phyloP scores from a whole-genome alignment of 2,329 filamentous ascomycete genomes.

The Nemania sp. region DNA sequence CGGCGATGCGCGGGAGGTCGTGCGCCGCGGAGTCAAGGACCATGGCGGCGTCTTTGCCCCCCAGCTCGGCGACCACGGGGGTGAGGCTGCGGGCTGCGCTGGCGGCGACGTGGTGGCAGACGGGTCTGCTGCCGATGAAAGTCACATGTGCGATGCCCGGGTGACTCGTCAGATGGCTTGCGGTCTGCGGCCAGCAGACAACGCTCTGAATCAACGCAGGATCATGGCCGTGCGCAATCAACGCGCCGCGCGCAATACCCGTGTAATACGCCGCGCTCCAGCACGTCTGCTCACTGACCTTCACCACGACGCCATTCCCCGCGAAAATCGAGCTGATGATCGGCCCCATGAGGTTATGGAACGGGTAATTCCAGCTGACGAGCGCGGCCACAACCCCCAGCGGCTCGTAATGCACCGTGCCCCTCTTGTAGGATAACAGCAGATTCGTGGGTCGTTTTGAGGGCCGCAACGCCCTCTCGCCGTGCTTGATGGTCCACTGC shows the following conservation, averaged over 20 bases:
- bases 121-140: slow-evolving; percentile 90
- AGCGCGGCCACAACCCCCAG: slow-evolving; percentile 92
- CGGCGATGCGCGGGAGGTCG: slow-evolving; percentile 78
- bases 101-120: slow-evolving; percentile 88
- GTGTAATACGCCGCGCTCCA: slow-evolving; percentile 91
- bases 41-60: slow-evolving; percentile 93
- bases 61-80: slow-evolving; percentile 89
- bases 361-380: slow-evolving; percentile 97
- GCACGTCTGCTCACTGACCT: slow-evolving; percentile 93
- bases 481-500: slow-evolving; percentile 92
- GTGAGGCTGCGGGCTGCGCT: slow-evolving; percentile 88
- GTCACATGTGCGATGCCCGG: slow-evolving; percentile 87
- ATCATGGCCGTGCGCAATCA: slow-evolving; percentile 85
- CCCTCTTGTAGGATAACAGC: slow-evolving; percentile 95
- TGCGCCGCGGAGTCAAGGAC: slow-evolving; percentile 80
- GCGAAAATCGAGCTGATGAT: slow-evolving; percentile 91
- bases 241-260: slow-evolving; percentile 80
- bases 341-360: slow-evolving; percentile 94
- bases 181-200: slow-evolving; percentile 87
- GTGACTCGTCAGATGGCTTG: slow-evolving; percentile 85
- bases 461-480: slow-evolving; percentile 81
- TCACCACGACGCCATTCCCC: slow-evolving; percentile 92
- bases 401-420: slow-evolving; percentile 90
- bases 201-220: slow-evolving; percentile 85
- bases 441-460: slow-evolving; percentile 85